These are phyloP conservation scores for Clavispora phyllophila DNA, from an alignment of 805 yeast genomes.

Conservation along the genomic window DNA sequence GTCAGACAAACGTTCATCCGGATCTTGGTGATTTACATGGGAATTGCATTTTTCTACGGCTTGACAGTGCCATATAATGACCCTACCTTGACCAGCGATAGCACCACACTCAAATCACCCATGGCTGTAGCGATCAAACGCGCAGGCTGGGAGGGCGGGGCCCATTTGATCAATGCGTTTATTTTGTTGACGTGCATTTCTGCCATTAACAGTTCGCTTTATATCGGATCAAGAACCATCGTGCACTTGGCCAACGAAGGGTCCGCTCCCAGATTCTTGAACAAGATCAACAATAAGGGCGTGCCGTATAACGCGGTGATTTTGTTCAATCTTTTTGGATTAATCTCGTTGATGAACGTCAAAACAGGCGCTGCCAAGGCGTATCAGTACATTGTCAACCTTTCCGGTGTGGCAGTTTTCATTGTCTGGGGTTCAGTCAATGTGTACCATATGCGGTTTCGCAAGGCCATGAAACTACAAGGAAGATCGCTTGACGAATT, in stretches of 20 bases:
- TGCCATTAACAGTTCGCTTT: conserved; percentile 66
- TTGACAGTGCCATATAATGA: conserved; percentile 55
- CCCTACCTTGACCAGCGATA: conserved; percentile 35
- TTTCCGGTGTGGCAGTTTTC: conserved; percentile 64
- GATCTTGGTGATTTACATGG: conserved; percentile 48
- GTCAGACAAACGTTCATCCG: conserved; percentile 53
- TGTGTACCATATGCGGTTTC: conserved; percentile 51
- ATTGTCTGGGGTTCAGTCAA: conserved; percentile 64
- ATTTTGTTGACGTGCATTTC: conserved; percentile 60
- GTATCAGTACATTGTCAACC: conserved; percentile 53
- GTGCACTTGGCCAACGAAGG: conserved; percentile 60
- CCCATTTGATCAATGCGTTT: conserved; percentile 57
- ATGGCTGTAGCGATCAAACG: conserved; percentile 35
- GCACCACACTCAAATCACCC: conserved; percentile 39
- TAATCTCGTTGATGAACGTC: conserved; percentile 52
- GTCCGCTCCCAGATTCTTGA: conserved; percentile 53
- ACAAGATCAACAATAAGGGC: conserved; percentile 50
- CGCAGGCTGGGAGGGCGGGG: conserved; percentile 41
- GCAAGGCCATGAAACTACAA: conserved; percentile 38
- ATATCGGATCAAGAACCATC: conserved; percentile 63
- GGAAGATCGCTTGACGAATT: conserved; percentile 31
- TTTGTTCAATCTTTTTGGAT: conserved; percentile 49
- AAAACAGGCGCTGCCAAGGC: conserved; percentile 58
- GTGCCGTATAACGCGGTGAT: conserved; percentile 61
- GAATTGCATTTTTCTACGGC: conserved; percentile 53